A percentile compares a stretch with the other conserved stretches of the same genome.
These are phyloP conservation scores for Sphagnum tenellum DNA, from an alignment of 225 moss, liverwort and hornwort genomes.

Conservation along the genomic window DNA sequence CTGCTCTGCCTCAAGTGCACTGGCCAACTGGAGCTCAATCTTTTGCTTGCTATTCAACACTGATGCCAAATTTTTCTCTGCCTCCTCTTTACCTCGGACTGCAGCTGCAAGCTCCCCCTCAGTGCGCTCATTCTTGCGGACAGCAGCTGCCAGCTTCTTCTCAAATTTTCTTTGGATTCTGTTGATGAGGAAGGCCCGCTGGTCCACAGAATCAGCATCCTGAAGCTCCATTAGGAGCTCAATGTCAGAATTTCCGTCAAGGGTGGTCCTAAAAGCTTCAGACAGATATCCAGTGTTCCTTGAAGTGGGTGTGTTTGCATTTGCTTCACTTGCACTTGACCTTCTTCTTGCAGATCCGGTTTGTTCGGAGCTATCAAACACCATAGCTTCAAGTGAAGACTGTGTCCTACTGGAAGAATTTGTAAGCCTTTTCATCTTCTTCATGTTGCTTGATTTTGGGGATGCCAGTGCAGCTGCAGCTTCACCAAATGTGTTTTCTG, in stretches of 20 bases:
- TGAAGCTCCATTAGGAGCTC: slow-evolving; percentile 56
- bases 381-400: slow-evolving; percentile 37
- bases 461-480: slow-evolving; percentile 23
- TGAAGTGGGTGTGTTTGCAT: no score
- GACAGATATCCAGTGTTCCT: no score
- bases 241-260: slow-evolving; percentile 46
- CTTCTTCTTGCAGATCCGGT: slow-evolving; percentile 15
- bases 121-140: slow-evolving; percentile 53
- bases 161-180: slow-evolving; percentile 61
- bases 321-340: no score
- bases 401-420: slow-evolving; percentile 35
- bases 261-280: slow-evolving; percentile 5
- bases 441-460: slow-evolving; percentile 15
- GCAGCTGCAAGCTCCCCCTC: slow-evolving; percentile 58
- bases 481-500: slow-evolving; percentile 8
- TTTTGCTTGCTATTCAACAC: slow-evolving; percentile 57
- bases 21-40: slow-evolving; percentile 61
- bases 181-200: slow-evolving; percentile 48
- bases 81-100: slow-evolving; percentile 58
- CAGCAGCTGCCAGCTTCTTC: slow-evolving; percentile 61
- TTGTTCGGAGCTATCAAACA: slow-evolving; percentile 32
- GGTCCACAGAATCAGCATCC: slow-evolving; percentile 51
- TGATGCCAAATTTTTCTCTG: slow-evolving; percentile 40
- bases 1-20: slow-evolving; percentile 51
- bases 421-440: slow-evolving; percentile 17